phyloP scores from a whole-genome alignment of 495 filamentous ascomycete genomes.

The Pyronema omphalodes region DNA sequence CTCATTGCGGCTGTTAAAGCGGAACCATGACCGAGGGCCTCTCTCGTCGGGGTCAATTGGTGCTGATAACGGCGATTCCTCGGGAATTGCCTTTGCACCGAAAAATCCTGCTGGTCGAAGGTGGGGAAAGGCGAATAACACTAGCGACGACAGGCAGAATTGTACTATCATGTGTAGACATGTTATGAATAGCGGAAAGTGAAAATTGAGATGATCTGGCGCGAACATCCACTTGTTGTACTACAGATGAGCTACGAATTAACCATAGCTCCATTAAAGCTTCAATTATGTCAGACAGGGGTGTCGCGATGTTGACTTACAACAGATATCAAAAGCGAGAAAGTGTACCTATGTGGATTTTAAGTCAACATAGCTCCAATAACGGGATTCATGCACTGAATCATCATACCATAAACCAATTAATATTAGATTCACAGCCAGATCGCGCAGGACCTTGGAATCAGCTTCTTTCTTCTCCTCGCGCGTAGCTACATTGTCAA shows the following conservation, averaged over 20 bases:
- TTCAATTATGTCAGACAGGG: neutral
- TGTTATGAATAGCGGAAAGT: constrained; percentile 90
- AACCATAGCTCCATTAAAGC: neutral
- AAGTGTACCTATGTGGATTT: constrained; percentile 36
- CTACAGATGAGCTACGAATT: constrained; percentile 27
- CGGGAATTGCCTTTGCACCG: constrained; percentile 3
- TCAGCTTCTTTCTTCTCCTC: constrained; percentile 54
- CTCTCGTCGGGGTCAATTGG: neutral
- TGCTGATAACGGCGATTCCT: neutral
- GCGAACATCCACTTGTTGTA: constrained; percentile 99
- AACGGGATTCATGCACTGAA: neutral
- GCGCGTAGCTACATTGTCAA: constrained; percentile 28
- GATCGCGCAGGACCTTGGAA: constrained; percentile 44
- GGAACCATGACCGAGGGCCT: neutral
- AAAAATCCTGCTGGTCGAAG: constrained; percentile 43
- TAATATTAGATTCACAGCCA: constrained; percentile 52
- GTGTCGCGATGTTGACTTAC: constrained; percentile 34
- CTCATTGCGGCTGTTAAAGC: constrained; percentile 19
- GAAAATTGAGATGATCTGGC: constrained; percentile 64
- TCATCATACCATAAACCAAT: constrained; percentile 60
- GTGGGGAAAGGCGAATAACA: constrained; percentile 68
- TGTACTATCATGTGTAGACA: constrained; percentile 93
- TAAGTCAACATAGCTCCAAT: constrained; percentile 4
- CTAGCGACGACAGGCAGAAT: constrained; percentile 60
- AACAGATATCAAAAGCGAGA: constrained; percentile 85